Evolutionary conservation across 768 basidiomycete species (phyloP).

Genomic region (Ramaria rubella): DNA sequence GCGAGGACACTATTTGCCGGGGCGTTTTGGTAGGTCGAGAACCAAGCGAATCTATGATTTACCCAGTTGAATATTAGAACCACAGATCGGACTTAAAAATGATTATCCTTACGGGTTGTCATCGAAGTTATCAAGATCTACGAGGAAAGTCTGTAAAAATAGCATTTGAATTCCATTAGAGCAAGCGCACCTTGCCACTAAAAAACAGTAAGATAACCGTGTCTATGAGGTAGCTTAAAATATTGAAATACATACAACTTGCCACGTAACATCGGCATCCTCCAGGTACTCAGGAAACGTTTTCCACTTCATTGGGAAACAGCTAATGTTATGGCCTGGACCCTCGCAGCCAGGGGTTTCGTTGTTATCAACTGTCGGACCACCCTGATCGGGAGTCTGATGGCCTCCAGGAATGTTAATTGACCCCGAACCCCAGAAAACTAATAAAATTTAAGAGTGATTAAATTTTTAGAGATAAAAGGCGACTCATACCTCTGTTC

Average conservation of each 20-base stretch:
- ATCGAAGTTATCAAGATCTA: constrained; percentile 10
- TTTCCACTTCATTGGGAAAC: constrained; percentile 12
- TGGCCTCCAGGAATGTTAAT: constrained; percentile 14
- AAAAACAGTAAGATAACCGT: background rate
- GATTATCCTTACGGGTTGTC: constrained; percentile 6
- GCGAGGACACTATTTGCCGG: background rate
- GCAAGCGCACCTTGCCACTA: constrained; percentile 9
- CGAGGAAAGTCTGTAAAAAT: background rate
- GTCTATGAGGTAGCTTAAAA: background rate
- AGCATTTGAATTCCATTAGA: too few species aligned
- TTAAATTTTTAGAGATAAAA: background rate
- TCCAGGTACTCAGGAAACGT: constrained; percentile 8
- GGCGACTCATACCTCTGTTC: constrained; percentile 5
- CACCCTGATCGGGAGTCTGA: constrained; percentile 7
- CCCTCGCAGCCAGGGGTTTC: constrained; percentile 10
- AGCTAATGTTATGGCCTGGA: constrained; percentile 5
- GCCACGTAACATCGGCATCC: constrained; percentile 9
- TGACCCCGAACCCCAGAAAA: constrained; percentile 12
- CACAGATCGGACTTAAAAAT: background rate
- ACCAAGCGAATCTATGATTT: constrained; percentile 3
- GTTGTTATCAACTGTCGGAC: constrained; percentile 13
- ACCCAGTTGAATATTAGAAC: background rate
- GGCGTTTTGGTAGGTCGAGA: constrained; percentile 1
- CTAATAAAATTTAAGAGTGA: background rate
- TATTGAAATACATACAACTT: constrained; percentile 3